Evolutionary conservation across 2,329 filamentous ascomycete species (phyloP), one percentile per base, ranked within the genome.

Genomic region (Aspergillus fumigatus): DNA sequence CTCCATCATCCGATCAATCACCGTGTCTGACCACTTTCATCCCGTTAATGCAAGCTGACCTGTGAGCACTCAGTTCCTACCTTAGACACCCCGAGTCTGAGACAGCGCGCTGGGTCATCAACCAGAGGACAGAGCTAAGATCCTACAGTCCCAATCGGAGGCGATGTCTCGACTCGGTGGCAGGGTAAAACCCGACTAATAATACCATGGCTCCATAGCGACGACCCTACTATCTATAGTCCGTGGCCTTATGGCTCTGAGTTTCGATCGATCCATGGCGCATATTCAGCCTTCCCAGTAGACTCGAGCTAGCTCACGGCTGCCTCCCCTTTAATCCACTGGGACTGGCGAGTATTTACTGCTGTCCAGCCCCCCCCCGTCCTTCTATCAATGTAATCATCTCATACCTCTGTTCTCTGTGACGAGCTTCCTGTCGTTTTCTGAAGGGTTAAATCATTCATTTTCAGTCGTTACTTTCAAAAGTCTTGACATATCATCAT

Each of bases 1-100:
- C 52, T 26, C 43, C 45, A 38, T 27, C 49, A 10, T 52, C 62
- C 61, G 50, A 54, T 62, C 62, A 63, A 63, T 64, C 62, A 61
- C 48, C 55, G 55, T 62, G 61, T 61, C 59, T 54, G 47, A 53
- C 59, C 50, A 61, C 51, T 32, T 56, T 57, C 52, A 19, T 57
- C 29, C 49, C n/a, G n/a, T 29, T 55, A 35, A 53, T 40, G 53
- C 50, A 59, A 51, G 43, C 23, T 32, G 47, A 19, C 51, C 51
- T 53, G 50, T 56, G 45, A 51, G 41, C 54, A 40, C 41, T n/a
- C 41, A 51, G 50, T 54, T 38, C 29, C 52, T 48, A 25, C 10
- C 23, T 27, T 41, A 7, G 43, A 11, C n/a, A 9, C n/a, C 19
- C 21, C 19, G 9, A 45, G n/a, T 23, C 41, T 45, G 41, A 45